Conservation (phyloP, 2,329 filamentous ascomycete genomes). For the Ophiostoma quercus region DNA sequence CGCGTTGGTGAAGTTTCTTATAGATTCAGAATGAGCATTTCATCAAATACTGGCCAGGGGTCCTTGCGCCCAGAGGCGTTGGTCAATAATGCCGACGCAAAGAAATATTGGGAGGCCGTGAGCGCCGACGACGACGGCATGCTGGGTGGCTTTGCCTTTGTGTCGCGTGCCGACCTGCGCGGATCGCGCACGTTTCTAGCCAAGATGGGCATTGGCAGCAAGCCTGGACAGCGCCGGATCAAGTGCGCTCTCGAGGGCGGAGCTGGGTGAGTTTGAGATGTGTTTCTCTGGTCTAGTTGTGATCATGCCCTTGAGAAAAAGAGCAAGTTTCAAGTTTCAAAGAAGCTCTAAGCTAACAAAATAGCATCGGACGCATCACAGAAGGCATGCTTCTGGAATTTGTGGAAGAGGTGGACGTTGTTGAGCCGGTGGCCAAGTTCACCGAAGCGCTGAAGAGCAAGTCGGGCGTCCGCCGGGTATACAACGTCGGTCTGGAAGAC, state of each 20-base stretch:
- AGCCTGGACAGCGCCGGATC: conserved; percentile 33
- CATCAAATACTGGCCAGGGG: background rate
- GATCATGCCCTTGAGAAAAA: too few species aligned
- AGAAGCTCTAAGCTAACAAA: background rate
- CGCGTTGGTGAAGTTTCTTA: background rate
- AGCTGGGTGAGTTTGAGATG: conserved; percentile 36
- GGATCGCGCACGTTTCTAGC: conserved; percentile 65
- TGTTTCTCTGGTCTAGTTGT: background rate
- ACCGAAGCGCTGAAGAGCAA: conserved; percentile 56
- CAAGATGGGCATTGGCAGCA: conserved; percentile 53
- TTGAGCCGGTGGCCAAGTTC: conserved; percentile 82
- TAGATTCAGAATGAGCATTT: background rate
- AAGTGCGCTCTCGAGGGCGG: conserved; percentile 38
- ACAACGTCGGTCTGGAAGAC: conserved; percentile 67
- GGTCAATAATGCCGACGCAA: conserved; percentile 36
- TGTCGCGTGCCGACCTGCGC: conserved; percentile 65
- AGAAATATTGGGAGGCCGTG: conserved; percentile 45
- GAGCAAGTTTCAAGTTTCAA: too few species aligned
- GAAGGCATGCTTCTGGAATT: conserved; percentile 61
- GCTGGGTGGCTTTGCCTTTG: conserved; percentile 65
- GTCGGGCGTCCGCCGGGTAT: conserved; percentile 57
- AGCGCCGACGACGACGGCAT: conserved; percentile 59
- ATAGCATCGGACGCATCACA: conserved; percentile 76
- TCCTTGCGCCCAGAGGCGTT: conserved; percentile 32
- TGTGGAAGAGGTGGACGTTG: conserved; percentile 68